A percentile compares a stretch with the other conserved stretches of the same genome.
Conservation (phyloP, 257 asterid species). For the Jaltomata sinuosa region DNA sequence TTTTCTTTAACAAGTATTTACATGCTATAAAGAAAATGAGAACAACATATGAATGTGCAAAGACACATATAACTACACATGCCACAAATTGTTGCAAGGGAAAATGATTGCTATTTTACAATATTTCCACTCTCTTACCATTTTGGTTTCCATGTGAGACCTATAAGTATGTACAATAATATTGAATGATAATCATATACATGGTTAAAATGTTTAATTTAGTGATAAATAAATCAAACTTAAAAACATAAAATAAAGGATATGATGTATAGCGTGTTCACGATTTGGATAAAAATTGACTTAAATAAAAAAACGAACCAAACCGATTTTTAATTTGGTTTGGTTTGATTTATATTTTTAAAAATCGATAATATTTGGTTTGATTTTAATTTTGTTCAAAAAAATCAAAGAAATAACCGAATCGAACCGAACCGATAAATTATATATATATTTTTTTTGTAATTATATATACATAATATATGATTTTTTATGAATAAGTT, state of each 20-base stretch:
- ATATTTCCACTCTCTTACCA: background rate
- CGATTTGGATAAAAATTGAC: too few relatives aligned
- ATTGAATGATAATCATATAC: background rate
- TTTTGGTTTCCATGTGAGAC: slow-evolving; percentile 7
- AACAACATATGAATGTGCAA: background rate
- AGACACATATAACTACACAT: background rate
- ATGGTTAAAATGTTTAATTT: background rate
- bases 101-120: background rate
- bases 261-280: too few relatives aligned
- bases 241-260: background rate
- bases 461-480: too few relatives aligned
- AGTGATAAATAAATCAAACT: background rate
- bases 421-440: too few relatives aligned
- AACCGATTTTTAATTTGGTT: too few relatives aligned
- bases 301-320: too few relatives aligned
- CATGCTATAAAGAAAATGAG: slow-evolving; percentile 11
- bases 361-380: too few relatives aligned
- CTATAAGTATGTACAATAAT: background rate
- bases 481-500: too few relatives aligned
- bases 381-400: too few relatives aligned
- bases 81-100: background rate
- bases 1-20: background rate
- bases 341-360: too few relatives aligned
- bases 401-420: too few relatives aligned
- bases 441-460: too few relatives aligned